Evolutionary conservation across 192 early-diverging fungal species (phyloP), one percentile per base, ranked within the genome.

Genomic region (Thamnidium elegans): DNA sequence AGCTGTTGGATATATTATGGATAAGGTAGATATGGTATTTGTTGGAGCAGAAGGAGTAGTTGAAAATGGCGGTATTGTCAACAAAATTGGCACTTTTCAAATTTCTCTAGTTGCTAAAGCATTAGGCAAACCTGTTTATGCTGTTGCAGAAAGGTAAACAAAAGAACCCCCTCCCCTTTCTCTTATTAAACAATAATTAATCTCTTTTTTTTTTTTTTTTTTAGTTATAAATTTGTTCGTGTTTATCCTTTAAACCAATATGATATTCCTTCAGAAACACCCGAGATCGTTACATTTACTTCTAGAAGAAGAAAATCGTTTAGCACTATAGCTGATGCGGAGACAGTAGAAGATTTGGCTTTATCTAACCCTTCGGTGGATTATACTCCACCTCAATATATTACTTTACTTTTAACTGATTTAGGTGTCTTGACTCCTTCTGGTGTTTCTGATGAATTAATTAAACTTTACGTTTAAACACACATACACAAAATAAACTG

Each of bases 11-110:
- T 96, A 91, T 76, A 82, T 95, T 61, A 95, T 99, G 81, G 90
- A 94, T 63, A 90, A 92, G 72, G 95, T 99, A 14, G 95, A 99
- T 68, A 83, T 96, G 83, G 92, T 98, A 15, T 82, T 99, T 67
- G 95, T 94, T 30, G 97, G 97, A 17, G 97, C 97, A 8, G 97
- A 99, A 76, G 97, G 94, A 34, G 95, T 99, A 6, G 94, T 95
- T 1, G 92, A 96, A 75, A 99, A 94, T 71, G 97, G 97, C 23
- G 97, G 97, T 0, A 69, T 99, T 42, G 92, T 99, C 74, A 99
- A 99, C 88, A 93, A 68, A 81, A 94, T 98, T 71, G 95, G 95
- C 31, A 94, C 96, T 5, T 97, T 95, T 70, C 95, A 96, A 73
- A 84, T 98, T 60, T 94, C 95, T 0, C 81, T 99, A 11, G 91